Base-by-base conservation (phyloP, 768 basidiomycete species). In the Paxillus involutus region DNA sequence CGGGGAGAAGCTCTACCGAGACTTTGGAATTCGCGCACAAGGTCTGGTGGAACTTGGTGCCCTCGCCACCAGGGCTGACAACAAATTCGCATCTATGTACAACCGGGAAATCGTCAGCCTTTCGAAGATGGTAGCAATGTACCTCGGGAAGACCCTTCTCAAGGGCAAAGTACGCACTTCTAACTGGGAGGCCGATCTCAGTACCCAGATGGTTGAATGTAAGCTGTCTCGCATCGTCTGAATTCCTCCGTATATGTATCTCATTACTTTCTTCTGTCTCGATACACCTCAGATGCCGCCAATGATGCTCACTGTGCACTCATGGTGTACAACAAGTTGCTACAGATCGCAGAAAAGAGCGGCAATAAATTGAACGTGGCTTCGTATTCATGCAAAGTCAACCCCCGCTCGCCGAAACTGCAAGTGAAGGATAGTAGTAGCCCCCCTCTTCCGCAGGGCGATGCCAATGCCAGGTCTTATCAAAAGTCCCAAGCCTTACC, bases 301-400 rank as follows among this genome's bases (percentile, higher is more conserved):
- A 81, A 81, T 55, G 80, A 81, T 52, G 77, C 74, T 41, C 73
- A 81, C 53, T 77, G 73, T 41, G 77, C 75, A 4, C 63, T 82
- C 13, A 69, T 73, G 62, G 74, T 80, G 17, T 77, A 78, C 59
- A 68, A 71, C 17, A 64, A 56, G 37, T 48, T 82, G n/a, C 44
- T 69, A 21, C 59, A 52, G 3, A 70, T 75, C 4, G 76, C 76
- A 2, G 44, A 54, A 16, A 49, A 60, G 16, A 37, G 59, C 11
- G 56, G 58, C 19, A 58, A 55, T 29, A 47, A 47, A 26, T 40
- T 75, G 39, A 52, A 60, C 12, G 42, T 54, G 11, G 48, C 51
- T 4, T 52, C 39, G 13, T 73, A 63, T 45, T 70, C 73, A 5
- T 51, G 61, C 17, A 64, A 71, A 29, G 61, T 78, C 13, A 44